Evolutionary conservation across 2,329 filamentous ascomycete genomes (phyloP), one percentile per base, ranked within the genome.

Genomic region (Microcyclospora tardicrescens): DNA sequence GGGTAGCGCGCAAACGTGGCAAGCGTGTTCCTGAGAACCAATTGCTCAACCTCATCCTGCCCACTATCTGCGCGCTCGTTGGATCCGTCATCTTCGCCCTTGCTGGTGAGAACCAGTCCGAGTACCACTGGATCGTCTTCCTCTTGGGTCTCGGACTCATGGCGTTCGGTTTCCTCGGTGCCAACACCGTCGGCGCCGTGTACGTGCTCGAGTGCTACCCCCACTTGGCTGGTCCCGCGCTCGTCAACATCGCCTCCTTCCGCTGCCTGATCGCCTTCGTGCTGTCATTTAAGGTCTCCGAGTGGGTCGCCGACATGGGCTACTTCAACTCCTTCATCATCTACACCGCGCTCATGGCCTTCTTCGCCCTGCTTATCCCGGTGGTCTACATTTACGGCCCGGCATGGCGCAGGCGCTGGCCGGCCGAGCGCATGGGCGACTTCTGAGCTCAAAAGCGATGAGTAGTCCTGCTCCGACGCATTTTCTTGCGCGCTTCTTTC

Each of bases 131-230:
- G 49, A 19, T 36, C 10, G 43, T 54, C 32, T 48, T 56, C 44
- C 42, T 57, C 9, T 31, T 50, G 12, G 54, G 49, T 10, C 41
- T 55, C 9, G 53, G 52, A 13, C 42, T 55, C 19, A 53, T 55
- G 38, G 47, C 49, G 2, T 53, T 57, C 34, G 51, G 53, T 10
- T 56, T 55, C 41, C 45, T 57, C 1, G 48, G 49, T 9, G 49
- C 51, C 5, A 57, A 55, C 29, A 56, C 54, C 6, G 48, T 57
- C 29, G 47, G 51, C 10, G 47, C 52, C 2, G 54, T 57, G n/a
- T 57, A 55, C 35, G 49, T 56, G 10, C 43, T 57, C 2, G 54
- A 57, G 39, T 49, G 45, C 42, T 57, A 57, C 37, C 53, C 54
- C 13, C 52, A 56, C 34, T 45, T 54, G 39, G 54, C 54, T 6